Conservation (phyloP, 129 eudicot species). For the Artemisia argyi region DNA sequence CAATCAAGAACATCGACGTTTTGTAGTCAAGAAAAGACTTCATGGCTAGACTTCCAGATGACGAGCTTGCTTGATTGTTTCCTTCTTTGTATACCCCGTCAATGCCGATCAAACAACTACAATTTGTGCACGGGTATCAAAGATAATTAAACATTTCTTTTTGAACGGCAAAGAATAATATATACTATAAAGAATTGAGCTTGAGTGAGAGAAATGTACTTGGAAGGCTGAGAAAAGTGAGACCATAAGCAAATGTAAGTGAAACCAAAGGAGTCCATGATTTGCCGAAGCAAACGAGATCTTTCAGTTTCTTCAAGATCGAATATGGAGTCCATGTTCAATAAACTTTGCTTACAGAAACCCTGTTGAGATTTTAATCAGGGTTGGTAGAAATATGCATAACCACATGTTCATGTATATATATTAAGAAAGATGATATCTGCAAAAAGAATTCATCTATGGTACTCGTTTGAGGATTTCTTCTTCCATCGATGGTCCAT, state of each 20-base stretch:
- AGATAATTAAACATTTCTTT: slow-evolving; percentile 3
- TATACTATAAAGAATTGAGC: background rate
- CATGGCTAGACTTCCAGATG: slow-evolving; percentile 49
- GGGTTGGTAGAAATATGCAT: background rate
- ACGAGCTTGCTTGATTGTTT: slow-evolving; percentile 43
- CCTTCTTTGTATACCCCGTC: slow-evolving; percentile 65
- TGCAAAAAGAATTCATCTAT: slow-evolving; percentile 9
- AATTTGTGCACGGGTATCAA: background rate
- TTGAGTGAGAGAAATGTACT: slow-evolving; percentile 36
- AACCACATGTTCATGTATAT: background rate
- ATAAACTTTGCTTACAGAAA: slow-evolving; percentile 3
- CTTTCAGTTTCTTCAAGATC: slow-evolving; percentile 52
- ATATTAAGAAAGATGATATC: slow-evolving; percentile 10
- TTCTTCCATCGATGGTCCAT: slow-evolving; percentile 21
- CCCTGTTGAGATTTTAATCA: background rate
- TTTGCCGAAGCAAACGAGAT: slow-evolving; percentile 44
- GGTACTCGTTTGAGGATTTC: background rate
- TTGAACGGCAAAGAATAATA: background rate
- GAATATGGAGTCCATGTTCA: slow-evolving; percentile 75
- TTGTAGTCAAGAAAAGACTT: slow-evolving; percentile 51
- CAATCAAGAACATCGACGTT: slow-evolving; percentile 34
- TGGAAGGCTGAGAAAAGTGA: slow-evolving; percentile 54
- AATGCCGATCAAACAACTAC: slow-evolving; percentile 53
- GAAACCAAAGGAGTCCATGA: slow-evolving; percentile 53
- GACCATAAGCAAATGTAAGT: slow-evolving; percentile 85